Conservation (phyloP, 1,284 basidiomycete genomes). For the Ceratobasidium sp. region DNA sequence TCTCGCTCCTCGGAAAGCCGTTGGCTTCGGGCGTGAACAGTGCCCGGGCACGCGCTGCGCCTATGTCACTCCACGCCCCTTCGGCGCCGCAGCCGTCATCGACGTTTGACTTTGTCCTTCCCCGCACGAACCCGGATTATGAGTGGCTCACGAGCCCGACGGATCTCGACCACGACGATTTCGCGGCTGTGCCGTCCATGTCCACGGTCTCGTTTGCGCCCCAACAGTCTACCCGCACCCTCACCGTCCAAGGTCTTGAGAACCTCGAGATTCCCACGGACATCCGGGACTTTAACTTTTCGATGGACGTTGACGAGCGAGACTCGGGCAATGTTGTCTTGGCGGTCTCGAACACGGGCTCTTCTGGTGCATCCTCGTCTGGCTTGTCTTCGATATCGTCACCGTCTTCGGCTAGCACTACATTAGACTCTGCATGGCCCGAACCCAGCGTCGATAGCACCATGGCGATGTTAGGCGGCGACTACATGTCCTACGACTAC, state of each 20-base stretch:
- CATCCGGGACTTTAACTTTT: slow-evolving; percentile 25
- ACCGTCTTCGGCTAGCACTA: not conserved
- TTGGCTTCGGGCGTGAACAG: slow-evolving; percentile 22
- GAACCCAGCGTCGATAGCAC: slow-evolving; percentile 30
- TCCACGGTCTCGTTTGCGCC: not conserved
- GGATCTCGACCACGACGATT: slow-evolving; percentile 20
- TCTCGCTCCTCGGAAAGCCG: slow-evolving; percentile 23
- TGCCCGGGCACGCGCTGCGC: not conserved
- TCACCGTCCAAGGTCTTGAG: slow-evolving; percentile 30
- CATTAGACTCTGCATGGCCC: slow-evolving; percentile 26
- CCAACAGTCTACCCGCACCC: slow-evolving; percentile 12
- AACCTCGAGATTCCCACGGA: slow-evolving; percentile 31
- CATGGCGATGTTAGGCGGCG: slow-evolving; percentile 27
- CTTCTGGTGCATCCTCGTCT: not conserved
- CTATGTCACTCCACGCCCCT: slow-evolving; percentile 23
- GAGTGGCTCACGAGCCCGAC: slow-evolving; percentile 24
- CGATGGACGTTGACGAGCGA: slow-evolving; percentile 34
- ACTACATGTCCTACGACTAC: slow-evolving; percentile 34
- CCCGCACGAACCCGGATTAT: slow-evolving; percentile 32
- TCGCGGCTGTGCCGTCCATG: not conserved
- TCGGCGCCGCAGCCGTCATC: slow-evolving; percentile 34
- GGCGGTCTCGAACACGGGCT: slow-evolving; percentile 20
- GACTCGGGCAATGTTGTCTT: slow-evolving; percentile 23
- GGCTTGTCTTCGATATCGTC: slow-evolving; percentile 2
- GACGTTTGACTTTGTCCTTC: slow-evolving; percentile 33